Percentiles rank a stretch among this genome's conserved stretches.
Conservation (phyloP, 345 rosid genomes). For the Capsella bursapastoris region DNA sequence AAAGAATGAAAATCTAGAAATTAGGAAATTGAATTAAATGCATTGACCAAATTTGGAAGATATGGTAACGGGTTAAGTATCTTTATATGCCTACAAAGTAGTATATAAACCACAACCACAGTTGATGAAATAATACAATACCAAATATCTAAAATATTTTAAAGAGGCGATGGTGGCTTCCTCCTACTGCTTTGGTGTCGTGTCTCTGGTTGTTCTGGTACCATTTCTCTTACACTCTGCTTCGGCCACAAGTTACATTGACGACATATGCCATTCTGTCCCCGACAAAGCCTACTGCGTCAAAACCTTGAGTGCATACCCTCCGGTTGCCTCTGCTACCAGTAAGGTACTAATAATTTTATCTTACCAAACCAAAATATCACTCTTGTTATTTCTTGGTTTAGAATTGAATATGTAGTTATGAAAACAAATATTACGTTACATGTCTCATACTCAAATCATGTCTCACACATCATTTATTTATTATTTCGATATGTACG, state of each 20-base stretch:
- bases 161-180: constrained; percentile 15
- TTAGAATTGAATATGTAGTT: too few species aligned
- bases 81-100: neutral
- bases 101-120: neutral
- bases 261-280: constrained; percentile 1
- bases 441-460: neutral
- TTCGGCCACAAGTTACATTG: neutral
- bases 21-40: neutral
- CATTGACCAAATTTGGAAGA: neutral
- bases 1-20: neutral
- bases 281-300: constrained; percentile 22
- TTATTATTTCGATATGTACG: neutral
- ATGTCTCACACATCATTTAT: neutral
- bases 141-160: constrained; percentile 10
- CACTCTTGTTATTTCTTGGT: neutral
- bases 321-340: constrained; percentile 12
- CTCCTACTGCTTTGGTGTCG: neutral
- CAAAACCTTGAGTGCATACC: constrained; percentile 27
- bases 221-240: neutral
- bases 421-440: neutral
- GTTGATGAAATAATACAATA: neutral
- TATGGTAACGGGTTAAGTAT: neutral
- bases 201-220: neutral
- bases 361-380: neutral
- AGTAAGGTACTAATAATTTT: constrained; percentile 15